Base-by-base conservation (phyloP, 495 filamentous ascomycete species). In the Pyronema omphalodes region DNA sequence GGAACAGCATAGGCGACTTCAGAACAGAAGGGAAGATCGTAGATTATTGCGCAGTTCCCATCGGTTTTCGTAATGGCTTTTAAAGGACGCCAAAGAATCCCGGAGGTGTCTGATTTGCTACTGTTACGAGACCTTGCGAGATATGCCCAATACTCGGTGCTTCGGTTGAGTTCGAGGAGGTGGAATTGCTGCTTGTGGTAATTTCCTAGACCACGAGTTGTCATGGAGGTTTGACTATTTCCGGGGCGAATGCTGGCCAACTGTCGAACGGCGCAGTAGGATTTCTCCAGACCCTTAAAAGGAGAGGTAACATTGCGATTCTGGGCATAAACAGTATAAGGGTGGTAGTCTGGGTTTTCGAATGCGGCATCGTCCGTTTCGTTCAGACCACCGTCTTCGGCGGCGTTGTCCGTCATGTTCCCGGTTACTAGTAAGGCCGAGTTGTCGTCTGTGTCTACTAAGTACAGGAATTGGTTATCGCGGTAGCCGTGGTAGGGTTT, bases 1-100 rank as follows among this genome's bases (percentile, higher is more conserved):
- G 91, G 91, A 0, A 94, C 91, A 17, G 93, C 82, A 67, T 95
- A 94, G 43, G 88, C 84, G 45, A 89, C 76, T 55, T 91, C 77
- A 51, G 76, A 73, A 71, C 91, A 99, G 67, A 95, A 88, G 3
- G 73, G 67, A 14, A 99, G 78, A 62, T 89, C 78, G 68, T 78
- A 84, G 37, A 99, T 72, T 9, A 99, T 71, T 37, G 80, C 80
- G 67, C 91, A 99, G 66, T 89, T 93, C 44, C 61, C 65, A 58
- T 69, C 77, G 51, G 77, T 67, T 62, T 91, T 88, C 5, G 91
- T 98, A 0, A 67, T 74, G 64, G 94, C 86, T 6, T 66, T 74
- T 49, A 80, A 77, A 15, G 75, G 65, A 23, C 68, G 67, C 70
- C 79, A 94, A 29, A 96, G 75, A 35, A 73, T 73, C 9, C 84